A percentile compares a stretch with the other conserved stretches of the same genome.
Evolutionary conservation across 2,329 filamentous ascomycete species (phyloP).

Genomic region (Aureobasidium sp.): DNA sequence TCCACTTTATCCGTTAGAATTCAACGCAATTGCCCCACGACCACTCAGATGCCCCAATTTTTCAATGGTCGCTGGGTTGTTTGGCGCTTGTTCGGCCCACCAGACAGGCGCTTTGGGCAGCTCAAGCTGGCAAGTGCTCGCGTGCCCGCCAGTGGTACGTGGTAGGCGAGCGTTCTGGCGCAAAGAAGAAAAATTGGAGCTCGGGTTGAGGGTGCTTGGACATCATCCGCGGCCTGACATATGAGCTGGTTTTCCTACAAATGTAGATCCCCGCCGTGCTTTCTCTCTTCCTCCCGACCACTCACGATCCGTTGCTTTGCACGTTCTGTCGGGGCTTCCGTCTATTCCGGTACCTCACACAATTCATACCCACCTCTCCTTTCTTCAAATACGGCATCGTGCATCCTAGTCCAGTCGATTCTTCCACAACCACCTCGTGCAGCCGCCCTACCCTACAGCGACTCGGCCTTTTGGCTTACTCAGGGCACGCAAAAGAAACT

Average conservation of each 20-base stretch:
- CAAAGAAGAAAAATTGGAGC: conserved; percentile 7
- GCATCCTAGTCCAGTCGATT: conserved; percentile 11
- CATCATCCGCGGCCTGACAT: conserved; percentile 2
- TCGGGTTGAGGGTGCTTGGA: conserved; percentile 5
- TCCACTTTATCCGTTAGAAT: not conserved
- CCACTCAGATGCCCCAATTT: not conserved
- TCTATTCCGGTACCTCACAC: conserved; percentile 2
- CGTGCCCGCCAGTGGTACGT: not conserved
- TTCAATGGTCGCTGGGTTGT: not conserved
- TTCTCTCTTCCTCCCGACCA: not conserved
- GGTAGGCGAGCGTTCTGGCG: conserved; percentile 1
- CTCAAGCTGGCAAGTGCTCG: conserved; percentile 10
- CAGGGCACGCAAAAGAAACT: conserved; percentile 3
- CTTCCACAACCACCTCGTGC: conserved; percentile 11
- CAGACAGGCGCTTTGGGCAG: conserved; percentile 8
- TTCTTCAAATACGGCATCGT: conserved; percentile 12
- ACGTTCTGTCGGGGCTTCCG: conserved; percentile 14
- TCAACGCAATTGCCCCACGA: conserved; percentile 13
- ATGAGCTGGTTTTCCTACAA: conserved; percentile 1
- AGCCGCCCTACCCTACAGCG: not conserved
- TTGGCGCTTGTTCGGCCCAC: conserved; percentile 13
- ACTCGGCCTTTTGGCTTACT: not conserved
- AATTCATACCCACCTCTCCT: not conserved
- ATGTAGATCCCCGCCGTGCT: conserved; percentile 9
- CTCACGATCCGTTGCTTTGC: conserved; percentile 12